These are phyloP conservation scores for Fusarium goolgardi DNA, from an alignment of 2,329 filamentous ascomycete genomes.

Conservation along the genomic window DNA sequence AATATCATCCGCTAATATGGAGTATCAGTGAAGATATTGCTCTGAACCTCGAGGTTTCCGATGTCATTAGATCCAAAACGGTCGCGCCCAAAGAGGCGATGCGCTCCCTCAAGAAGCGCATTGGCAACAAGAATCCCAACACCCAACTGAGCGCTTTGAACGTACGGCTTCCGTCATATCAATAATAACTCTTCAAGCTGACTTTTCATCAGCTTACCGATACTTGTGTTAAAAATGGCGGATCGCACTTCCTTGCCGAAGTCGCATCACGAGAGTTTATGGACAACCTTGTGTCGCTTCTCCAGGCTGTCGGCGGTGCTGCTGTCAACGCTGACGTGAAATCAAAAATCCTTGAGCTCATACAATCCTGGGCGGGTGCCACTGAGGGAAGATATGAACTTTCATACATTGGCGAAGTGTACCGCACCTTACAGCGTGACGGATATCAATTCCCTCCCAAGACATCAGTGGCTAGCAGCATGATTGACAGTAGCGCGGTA, in stretches of 20 bases:
- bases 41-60: slow-evolving; percentile 97
- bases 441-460: slow-evolving; percentile 91
- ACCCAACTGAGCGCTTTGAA: slow-evolving; percentile 94
- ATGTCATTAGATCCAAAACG: slow-evolving; percentile 96
- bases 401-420: slow-evolving; percentile 88
- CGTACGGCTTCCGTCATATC: slow-evolving; percentile 59
- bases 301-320: slow-evolving; percentile 80
- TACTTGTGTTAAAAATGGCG: slow-evolving; percentile 98
- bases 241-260: slow-evolving; percentile 92
- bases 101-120: slow-evolving; percentile 92
- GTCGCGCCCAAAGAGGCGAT: slow-evolving; percentile 98
- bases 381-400: slow-evolving; percentile 87
- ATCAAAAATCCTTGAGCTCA: slow-evolving; percentile 89
- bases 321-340: slow-evolving; percentile 88
- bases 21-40: slow-evolving; percentile 87
- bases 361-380: slow-evolving; percentile 92
- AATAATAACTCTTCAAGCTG: slow-evolving; percentile 20
- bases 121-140: slow-evolving; percentile 98
- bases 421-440: slow-evolving; percentile 82
- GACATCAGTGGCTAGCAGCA: slow-evolving; percentile 89
- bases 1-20: slow-evolving; percentile 22
- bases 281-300: slow-evolving; percentile 92
- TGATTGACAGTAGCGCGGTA: slow-evolving; percentile 97
- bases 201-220: slow-evolving; percentile 77
- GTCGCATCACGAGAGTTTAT: slow-evolving; percentile 98